Evolutionary conservation across 2,329 filamentous ascomycete species (phyloP).

Genomic region (Apiospora marii): DNA sequence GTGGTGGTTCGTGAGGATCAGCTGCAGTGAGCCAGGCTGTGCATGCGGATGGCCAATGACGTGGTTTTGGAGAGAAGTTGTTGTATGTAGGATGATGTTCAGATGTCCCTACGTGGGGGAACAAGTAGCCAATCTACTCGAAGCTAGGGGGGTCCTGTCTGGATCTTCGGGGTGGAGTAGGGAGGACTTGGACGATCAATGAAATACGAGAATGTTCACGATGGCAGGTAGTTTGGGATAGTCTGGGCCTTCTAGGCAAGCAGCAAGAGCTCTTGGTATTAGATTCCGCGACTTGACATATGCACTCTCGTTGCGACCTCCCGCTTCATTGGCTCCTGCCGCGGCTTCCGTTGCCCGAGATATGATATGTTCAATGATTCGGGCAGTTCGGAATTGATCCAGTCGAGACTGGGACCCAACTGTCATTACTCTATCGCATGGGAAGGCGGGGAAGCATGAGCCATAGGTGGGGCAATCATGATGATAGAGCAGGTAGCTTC

Average conservation of each 20-base stretch:
- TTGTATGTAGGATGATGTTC: constrained; percentile 12
- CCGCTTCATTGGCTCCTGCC: not conserved
- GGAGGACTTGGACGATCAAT: not conserved
- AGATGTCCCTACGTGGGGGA: constrained; percentile 5
- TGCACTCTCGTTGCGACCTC: not conserved
- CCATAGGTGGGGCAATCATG: constrained; percentile 16
- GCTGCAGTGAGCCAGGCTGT: constrained; percentile 17
- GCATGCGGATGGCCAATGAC: constrained; percentile 26
- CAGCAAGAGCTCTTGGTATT: constrained; percentile 1
- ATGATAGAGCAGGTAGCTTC: constrained; percentile 5
- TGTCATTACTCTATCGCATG: constrained; percentile 8
- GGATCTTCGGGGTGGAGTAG: not conserved
- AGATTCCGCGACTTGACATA: constrained; percentile 8
- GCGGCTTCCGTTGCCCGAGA: not conserved
- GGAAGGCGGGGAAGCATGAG: constrained; percentile 21
- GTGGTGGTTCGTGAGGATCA: constrained; percentile 10
- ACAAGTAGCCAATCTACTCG: constrained; percentile 9
- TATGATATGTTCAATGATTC: not conserved
- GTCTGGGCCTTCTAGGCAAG: not conserved
- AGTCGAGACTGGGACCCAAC: constrained; percentile 7
- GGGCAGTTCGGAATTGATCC: constrained; percentile 5
- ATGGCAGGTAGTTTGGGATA: not conserved
- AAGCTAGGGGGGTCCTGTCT: constrained; percentile 4
- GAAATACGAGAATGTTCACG: constrained; percentile 4
- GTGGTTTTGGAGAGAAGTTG: constrained; percentile 24